Evolutionary conservation across 2,329 filamentous ascomycete genomes (phyloP).

Genomic region (Truncatella angustata): DNA sequence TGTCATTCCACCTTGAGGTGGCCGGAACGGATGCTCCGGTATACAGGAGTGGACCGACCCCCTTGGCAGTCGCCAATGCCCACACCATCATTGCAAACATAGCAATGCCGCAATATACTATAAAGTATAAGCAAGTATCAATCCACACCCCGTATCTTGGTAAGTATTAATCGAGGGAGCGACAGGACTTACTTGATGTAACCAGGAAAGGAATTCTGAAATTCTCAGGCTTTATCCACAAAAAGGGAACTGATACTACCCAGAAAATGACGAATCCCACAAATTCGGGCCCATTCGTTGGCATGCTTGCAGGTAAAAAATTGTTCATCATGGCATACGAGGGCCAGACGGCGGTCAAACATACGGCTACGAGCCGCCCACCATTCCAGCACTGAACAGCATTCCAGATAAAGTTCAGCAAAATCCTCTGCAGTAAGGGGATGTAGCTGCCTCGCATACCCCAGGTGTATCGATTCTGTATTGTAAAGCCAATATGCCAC

Average conservation of each 20-base stretch:
- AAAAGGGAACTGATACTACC: constrained; percentile 45
- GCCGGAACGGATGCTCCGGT: constrained; percentile 32
- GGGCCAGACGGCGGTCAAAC: constrained; percentile 45
- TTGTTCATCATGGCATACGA: constrained; percentile 43
- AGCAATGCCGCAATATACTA: constrained; percentile 38
- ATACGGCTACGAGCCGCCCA: constrained; percentile 31
- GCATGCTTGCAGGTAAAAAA: constrained; percentile 37
- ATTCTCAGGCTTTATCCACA: constrained; percentile 48
- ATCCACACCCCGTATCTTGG: too few relatives aligned
- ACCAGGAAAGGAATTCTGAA: constrained; percentile 46
- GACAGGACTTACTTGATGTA: constrained; percentile 29
- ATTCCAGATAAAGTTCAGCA: constrained; percentile 51
- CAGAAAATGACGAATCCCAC: constrained; percentile 52
- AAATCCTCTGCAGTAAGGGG: constrained; percentile 42
- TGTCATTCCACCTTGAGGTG: constrained; percentile 34
- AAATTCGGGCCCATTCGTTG: constrained; percentile 39
- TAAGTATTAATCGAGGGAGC: too few relatives aligned
- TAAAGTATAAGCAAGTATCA: neutral
- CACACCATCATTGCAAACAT: constrained; percentile 50
- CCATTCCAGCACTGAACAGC: constrained; percentile 42
- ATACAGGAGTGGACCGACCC: constrained; percentile 42
- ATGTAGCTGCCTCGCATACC: constrained; percentile 47
- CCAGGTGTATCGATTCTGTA: constrained; percentile 50
- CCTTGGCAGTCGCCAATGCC: constrained; percentile 40
- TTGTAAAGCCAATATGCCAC: constrained; percentile 50